Base-by-base conservation (phyloP, 2,329 filamentous ascomycete genomes). In the Epichloe brachyelytri region DNA sequence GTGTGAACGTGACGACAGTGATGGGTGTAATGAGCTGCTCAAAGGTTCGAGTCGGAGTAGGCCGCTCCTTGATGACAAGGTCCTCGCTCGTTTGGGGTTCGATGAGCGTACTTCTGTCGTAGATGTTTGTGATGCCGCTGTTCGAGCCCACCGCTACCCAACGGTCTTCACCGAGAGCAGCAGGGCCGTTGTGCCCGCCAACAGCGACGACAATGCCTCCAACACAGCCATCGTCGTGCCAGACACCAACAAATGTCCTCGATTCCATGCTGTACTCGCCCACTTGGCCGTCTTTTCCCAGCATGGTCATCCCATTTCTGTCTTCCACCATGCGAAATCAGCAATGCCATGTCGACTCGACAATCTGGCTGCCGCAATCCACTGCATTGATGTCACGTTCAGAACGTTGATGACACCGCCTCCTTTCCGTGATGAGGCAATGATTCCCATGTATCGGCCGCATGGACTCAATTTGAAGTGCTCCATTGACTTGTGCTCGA, bases 261-360 rank as follows among this genome's bases (percentile, higher is more conserved):
- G 78, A 70, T 20, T 74, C 72, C 53, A 94, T 73, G 62, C 82
- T 85, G 79, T 88, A 98, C 71, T 98, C 93, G 49, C 87, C 89
- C 6, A 97, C 79, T 62, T 95, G 87, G 22, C 93, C 93, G 58
- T 86, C 88, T 66, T 85, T 90, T 54, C 88, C 89, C 1, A 86
- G 80, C 41, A 95, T 85, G 0, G 82, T 85, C 60, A 98, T 73
- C 4, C 90, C 91, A 40, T 83, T 78, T 36, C 90, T 54, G 88
- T 82, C 49, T 80, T 77, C 90, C 90, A 96, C 93, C 93, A 98
- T 1, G 80, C 82, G 61, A 96, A 94, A 65, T 96, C 91, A 1
- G 88, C 85, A 46, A 97, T 83, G 38, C 90, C 90, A 48, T 88
- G 83, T 46, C 80, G 77, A 56, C 86, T 85, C 61, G 96, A 88